Evolutionary conservation across 202 grass and related monocot species (phyloP), one percentile per base, ranked within the genome.

Genomic region (Saccharum hybrid): DNA sequence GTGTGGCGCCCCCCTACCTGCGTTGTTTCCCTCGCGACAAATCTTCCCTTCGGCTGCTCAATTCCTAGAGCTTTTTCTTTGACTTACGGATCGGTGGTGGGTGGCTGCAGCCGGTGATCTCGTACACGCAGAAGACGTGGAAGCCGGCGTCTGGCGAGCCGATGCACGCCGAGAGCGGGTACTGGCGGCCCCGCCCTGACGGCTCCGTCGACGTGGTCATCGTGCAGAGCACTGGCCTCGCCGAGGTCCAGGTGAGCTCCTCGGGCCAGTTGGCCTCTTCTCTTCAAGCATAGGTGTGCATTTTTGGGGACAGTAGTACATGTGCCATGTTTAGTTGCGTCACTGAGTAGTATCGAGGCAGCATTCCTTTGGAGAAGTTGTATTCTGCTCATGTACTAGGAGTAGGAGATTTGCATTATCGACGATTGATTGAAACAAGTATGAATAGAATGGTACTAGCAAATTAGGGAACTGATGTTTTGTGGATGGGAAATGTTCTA

Each of bases 71-170:
- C 19, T 34, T 28, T 37, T 61, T 12, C 15, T 65, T 65, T 75
- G 61, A 1, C 6, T 57, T 57, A 12, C 4, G 33, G 43, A 3
- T 36, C 57, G 26, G 67, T 40, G 23, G 45, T 39, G 45, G 65
- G 71, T 42, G 67, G 37, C 4, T 39, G 83, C 87, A 97, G 94
- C 94, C 94, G n/a, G 92, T 94, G 87, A 94, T 97, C 76, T 88
- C 94, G n/a, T 97, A 94, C 76, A 89, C 86, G 22, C 94, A 97
- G 84, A 97, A 72, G 84, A 97, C 92, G 49, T 94, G 92, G 94
- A 94, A 90, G 84, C 70, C 88, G 66, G 76, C 81, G 19, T 90
- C 92, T 4, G 92, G 92, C 38, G 94, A 97, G 77, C 94, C 89
- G 31, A 97, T 97, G 94, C 94, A 97, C 79, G 77, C 91, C 6